Evolutionary conservation across 179 eudicot species (phyloP), one percentile per base, ranked within the genome.

Genomic region (Carnegiea gigantea): DNA sequence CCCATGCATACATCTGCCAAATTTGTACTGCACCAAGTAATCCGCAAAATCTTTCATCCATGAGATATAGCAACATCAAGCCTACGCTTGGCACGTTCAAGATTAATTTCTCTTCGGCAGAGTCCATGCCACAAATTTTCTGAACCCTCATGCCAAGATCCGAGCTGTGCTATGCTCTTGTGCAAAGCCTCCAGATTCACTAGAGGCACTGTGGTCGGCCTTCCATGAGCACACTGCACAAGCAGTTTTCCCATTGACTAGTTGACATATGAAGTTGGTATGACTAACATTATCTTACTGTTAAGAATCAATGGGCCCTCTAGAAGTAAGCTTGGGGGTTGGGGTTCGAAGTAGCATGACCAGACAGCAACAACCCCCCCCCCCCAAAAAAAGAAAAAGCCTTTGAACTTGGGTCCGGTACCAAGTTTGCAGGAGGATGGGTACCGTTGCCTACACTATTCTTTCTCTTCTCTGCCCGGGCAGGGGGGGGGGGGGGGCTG

Each of bases 221-320:
- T 89, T 78, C 99, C 99, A 86, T 97, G 99, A 85, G 99, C 99
- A 90, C 99, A 96, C 98, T 96, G 88, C 73, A 87, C 11, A 78
- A 84, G 30, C 78, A 82, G 24, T 70, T 15, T 24, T 48, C 20
- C 13, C n/a, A 44, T 67, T 62, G 9, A n/a, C 33, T 21, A 9
- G 51, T 26, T 33, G 33, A n/a, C 21, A 40, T 30, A 75, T 14
- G 20, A 10, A 12, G 76, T 46, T 46, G 59, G 8, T 24, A 74
- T 14, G 26, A 10, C 13, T 75, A 17, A 23, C 68, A 40, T 20
- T 5, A 62, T 21, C 8, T 57, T 36, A 57, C 70, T 59, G n/a
- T 11, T 84, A 2, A 68, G 43, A 68, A 68, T 30, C 73, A 68
- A 68, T 11, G 44, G 43, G 40, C 24, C 73, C 38, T 30, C 43